A percentile compares a stretch with the other conserved stretches of the same genome.
Conservation (phyloP, 2,329 filamentous ascomycete genomes). For the Xylariaceae sp. region DNA sequence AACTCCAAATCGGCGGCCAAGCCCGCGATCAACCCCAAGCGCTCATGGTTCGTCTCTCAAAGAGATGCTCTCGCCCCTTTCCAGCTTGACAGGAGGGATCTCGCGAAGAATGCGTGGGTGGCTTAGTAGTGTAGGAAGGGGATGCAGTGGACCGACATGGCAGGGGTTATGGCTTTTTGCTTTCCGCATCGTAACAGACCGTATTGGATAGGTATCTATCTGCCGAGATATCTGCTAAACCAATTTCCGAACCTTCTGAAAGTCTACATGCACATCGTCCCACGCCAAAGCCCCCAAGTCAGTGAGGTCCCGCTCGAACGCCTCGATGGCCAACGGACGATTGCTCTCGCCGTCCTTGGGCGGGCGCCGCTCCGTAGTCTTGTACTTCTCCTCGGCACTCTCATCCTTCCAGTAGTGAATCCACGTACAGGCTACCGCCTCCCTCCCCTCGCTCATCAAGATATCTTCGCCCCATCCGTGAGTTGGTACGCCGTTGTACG, state of each 20-base stretch:
- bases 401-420: slow-evolving; percentile 8
- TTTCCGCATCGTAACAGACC: no score
- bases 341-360: slow-evolving; percentile 4
- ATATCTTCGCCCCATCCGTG: slow-evolving; percentile 5
- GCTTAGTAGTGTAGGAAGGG: no score
- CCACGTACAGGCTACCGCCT: slow-evolving; percentile 6
- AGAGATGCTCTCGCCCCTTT: neutral
- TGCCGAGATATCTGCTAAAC: neutral
- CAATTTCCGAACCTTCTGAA: slow-evolving; percentile 5
- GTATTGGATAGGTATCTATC: no score
- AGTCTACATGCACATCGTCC: slow-evolving; percentile 8
- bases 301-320: slow-evolving; percentile 5
- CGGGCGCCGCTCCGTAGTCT: slow-evolving; percentile 4
- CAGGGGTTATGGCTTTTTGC: no score
- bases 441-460: slow-evolving; percentile 2
- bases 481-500: slow-evolving; percentile 6
- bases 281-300: slow-evolving; percentile 5
- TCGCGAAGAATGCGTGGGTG: slow-evolving; percentile 2
- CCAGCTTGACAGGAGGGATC: neutral
- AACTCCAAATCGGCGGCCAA: slow-evolving; percentile 5
- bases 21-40: slow-evolving; percentile 3
- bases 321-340: slow-evolving; percentile 3
- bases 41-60: neutral
- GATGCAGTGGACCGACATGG: neutral
- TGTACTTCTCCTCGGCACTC: slow-evolving; percentile 6